Conservation (phyloP, 305 asterid species). For the Nicotiana rustica region DNA sequence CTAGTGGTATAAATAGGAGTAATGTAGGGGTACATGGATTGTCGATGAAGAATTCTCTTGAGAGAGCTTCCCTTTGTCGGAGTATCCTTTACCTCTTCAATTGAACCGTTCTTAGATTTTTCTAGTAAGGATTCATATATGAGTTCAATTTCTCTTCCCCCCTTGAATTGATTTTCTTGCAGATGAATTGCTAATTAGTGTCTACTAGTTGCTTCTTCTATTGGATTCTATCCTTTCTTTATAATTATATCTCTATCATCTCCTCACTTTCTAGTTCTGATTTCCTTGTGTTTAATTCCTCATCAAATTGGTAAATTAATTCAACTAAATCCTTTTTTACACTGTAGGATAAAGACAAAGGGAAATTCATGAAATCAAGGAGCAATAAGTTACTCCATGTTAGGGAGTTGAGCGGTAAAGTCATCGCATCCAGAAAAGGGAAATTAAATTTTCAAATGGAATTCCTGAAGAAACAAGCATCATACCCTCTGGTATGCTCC, state of each 20-base stretch:
- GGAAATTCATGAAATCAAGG: constrained; percentile 43
- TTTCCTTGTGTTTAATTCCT: background rate
- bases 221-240: background rate
- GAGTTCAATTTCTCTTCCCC: background rate
- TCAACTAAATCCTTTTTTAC: constrained; percentile 18
- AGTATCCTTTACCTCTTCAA: background rate
- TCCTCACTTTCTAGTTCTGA: too few relatives aligned
- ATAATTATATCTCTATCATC: too few relatives aligned
- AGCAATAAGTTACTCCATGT: constrained; percentile 61
- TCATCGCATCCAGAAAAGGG: constrained; percentile 56
- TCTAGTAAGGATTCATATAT: background rate
- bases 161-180: background rate
- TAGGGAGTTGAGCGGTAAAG: constrained; percentile 76
- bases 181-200: background rate
- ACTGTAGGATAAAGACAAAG: constrained; percentile 49
- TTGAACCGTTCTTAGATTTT: background rate
- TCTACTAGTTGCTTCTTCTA: background rate
- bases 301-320: background rate
- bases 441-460: constrained; percentile 68
- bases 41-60: background rate
- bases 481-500: constrained; percentile 67
- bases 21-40: background rate
- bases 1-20: background rate
- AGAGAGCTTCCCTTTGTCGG: background rate
- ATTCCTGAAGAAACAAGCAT: constrained; percentile 65